Percentiles rank a stretch among this genome's conserved stretches.
phyloP scores from a whole-genome alignment of 768 basidiomycete genomes.

The Favolaschia claudopus region DNA sequence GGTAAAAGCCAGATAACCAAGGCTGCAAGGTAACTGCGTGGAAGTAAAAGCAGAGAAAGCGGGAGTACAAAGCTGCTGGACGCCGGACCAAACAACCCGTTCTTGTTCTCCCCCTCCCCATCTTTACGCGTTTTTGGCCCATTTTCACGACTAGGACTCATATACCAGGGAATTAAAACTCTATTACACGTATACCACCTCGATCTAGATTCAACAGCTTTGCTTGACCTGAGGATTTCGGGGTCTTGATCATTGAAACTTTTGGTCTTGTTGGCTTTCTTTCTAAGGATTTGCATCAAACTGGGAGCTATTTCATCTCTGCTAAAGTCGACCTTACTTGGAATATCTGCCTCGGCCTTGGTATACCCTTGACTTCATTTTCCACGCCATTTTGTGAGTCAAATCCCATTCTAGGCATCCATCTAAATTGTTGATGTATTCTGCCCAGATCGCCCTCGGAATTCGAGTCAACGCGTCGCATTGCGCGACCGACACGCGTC shows the following conservation, averaged over 20 bases:
- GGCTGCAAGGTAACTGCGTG: conserved; percentile 9
- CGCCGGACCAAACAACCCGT: conserved; percentile 1
- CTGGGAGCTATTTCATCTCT: no score
- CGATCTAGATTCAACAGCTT: background rate
- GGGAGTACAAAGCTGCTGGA: background rate
- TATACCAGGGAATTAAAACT: background rate
- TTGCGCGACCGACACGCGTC: conserved; percentile 13
- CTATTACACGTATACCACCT: conserved; percentile 11
- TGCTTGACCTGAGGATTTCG: background rate
- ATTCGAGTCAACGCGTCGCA: conserved; percentile 15
- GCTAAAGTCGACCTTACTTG: no score
- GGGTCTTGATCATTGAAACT: background rate
- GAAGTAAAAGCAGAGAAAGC: no score
- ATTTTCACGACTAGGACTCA: background rate
- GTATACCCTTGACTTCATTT: background rate
- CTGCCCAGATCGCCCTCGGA: conserved; percentile 12
- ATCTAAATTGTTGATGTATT: conserved; percentile 5
- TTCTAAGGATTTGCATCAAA: no score
- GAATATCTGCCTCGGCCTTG: background rate
- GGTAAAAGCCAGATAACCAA: no score
- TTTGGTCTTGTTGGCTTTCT: background rate
- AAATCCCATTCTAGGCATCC: conserved; percentile 5
- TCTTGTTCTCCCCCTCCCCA: background rate
- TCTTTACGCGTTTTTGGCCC: conserved; percentile 16
- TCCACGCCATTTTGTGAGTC: conserved; percentile 12